Evolutionary conservation across 1,139 yeast species (phyloP), one percentile per base, ranked within the genome.

Genomic region (Magnusiomyces tetraspermus): DNA sequence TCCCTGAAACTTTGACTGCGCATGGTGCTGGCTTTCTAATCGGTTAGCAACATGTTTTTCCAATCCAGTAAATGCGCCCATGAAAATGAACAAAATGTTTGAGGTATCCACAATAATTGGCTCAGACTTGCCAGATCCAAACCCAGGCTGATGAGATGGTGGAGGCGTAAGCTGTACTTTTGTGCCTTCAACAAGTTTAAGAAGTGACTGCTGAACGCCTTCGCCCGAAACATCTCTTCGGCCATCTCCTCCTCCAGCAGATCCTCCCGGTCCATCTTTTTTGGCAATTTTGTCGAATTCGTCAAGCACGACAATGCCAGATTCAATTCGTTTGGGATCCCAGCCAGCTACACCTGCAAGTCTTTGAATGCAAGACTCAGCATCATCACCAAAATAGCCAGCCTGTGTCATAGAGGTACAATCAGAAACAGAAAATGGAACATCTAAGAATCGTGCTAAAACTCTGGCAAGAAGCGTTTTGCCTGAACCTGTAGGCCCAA

Each of bases 401-500:
- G 82, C 80, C 60, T 78, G 82, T 0, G 82, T 78, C 56, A 78
- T 59, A 46, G 78, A 76, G 0, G 82, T 78, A 60, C 82, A 78
- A 58, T 78, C 82, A 2, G 78, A 75, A 15, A 78, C 76, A 0
- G 79, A 73, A 46, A 77, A 73, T 2, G 82, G 81, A 22, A 78
- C 78, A 42, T 76, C 73, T 46, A 78, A 60, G 1, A 72, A 67
- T 36, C 68, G 67, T 0, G 82, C 81, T 44, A 78, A 63, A 0
- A 80, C 76, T 46, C 74, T 70, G 0, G 82, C 81, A 41, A 78
- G 66, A 26, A 77, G 59, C 0, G 82, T 77, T 61, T 78, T 77
- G 28, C 82, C 81, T 2, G 79, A 74, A 1, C 82, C 81, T 4
- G 79, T 75, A 0, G 82, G 81, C 0, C 82, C 82, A n/a, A 77